Evolutionary conservation across 345 rosid genomes (phyloP), one percentile per base, ranked within the genome.

Genomic region (Garcia nutans): DNA sequence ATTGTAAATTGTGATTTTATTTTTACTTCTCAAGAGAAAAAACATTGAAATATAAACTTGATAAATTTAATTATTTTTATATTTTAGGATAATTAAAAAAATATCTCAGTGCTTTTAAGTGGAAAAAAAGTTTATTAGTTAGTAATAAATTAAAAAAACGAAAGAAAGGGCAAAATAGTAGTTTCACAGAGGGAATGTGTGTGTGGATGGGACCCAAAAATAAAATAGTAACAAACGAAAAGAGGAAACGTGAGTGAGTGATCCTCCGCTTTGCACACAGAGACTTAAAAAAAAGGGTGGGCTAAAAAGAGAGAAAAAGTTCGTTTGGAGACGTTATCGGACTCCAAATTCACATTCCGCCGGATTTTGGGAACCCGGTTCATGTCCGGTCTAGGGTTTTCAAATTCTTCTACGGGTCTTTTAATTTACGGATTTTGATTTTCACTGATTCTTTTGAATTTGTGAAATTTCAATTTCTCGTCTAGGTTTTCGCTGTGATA

Each of bases 281-380:
- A 64, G 8, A 20, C n/a, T 24, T 4, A 33, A 50, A 11, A 11
- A 44, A 64, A 81, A 82, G 82, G 72, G 86, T 73, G 74, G 75
- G 88, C 78, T 83, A 78, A 65, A 64, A 79, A 76, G 49, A 76
- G 60, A 84, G 86, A 82, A n/a, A 70, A 54, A 78, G 65, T 79
- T 83, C 84, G 89, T 84, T 84, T 89, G 68, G 83, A 87, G 91
- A 87, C 91, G 92, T 94, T 89, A 84, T 77, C 96, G 99, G 99
- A 90, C 87, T 86, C 80, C 76, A 95, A 95, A 85, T 50, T 82
- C 72, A 73, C 81, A 81, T 65, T 79, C 78, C 80, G 91, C 88
- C 94, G 94, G 92, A 88, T 81, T 91, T 94, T 76, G 86, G 84
- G 78, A 82, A 79, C 83, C 74, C 52, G 55, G 74, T 85, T 91